Evolutionary conservation across 192 early-diverging fungal genomes (phyloP), one percentile per base, ranked within the genome.

Genomic region (Entomortierella chlamydospora): DNA sequence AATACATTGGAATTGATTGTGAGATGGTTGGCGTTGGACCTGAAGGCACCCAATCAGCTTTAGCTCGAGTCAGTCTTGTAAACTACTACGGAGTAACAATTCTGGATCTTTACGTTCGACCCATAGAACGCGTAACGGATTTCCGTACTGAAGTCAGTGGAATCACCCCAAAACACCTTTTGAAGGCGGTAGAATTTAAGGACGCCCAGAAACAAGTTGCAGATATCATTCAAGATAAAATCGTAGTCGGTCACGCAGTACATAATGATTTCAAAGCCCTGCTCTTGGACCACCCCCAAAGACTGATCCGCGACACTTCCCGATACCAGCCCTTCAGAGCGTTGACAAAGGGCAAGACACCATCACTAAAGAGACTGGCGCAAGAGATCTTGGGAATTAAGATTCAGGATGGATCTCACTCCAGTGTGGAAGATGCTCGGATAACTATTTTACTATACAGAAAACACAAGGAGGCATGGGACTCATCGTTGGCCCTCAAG

Each of bases 21-120:
- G 98, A 99, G 84, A 99, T 98, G 97, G 97, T 99, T 28, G 97
- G 98, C 34, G 95, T 95, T 22, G 98, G 97, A 12, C 88, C 87
- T 29, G 90, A 91, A 39, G 98, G 96, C 3, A 79, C 56, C 18
- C 73, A 90, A 31, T 97, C 98, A n/a, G 92, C 90, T 29, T 73
- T 99, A 51, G 98, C 96, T 2, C 86, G 97, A 29, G 93, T 98
- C n/a, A 90, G 88, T 39, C 70, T 99, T 2, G 96, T 99, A 57
- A 99, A 99, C 84, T 98, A 88, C 82, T 89, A 98, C 70, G 97
- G 98, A 4, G 90, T 93, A 33, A 83, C 89, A 0, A 64, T 99
- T 2, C 69, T 96, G 61, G 98, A 99, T 85, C 85, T 83, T 4
- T 99, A 85, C 81, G 98, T 99, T 1, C 69, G 83, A 53, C 95